Base-by-base conservation (phyloP, 2,329 filamentous ascomycete species). In the Cryphonectria carpinicola region DNA sequence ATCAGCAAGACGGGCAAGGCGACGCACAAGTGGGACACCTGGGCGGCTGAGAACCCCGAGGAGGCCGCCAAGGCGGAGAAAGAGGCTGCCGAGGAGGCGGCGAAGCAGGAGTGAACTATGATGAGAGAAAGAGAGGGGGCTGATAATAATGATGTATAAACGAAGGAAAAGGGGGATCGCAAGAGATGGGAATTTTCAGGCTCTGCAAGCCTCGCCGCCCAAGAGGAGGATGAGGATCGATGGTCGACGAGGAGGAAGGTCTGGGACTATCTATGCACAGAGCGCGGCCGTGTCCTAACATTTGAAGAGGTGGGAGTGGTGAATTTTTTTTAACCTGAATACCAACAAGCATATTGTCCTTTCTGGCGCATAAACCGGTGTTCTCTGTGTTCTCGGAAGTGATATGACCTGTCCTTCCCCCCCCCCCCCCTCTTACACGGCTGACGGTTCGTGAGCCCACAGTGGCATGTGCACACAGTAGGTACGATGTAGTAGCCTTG, bases 1-100 rank as follows among this genome's bases (percentile, higher is more conserved):
- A 97, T 98, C 81, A 90, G 92, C 87, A 97, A 97, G 90, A 97
- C 95, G 17, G 95, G 95, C 78, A 98, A 98, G 89, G 64, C 64
- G 32, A 92, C 92, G 78, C 90, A 98, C 80, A 97, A 92, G 82
- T 90, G 87, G 39, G 92, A 87, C 75, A 88, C 90, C 84, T 66
- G 64, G 70, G 91, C 87, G 35, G 92, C 95, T 79, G 92, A 83
- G 80, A 86, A 85, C 72, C 80, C 89, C 73, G 84, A 84, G 77
- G 75, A 81, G 39, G 81, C 81, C 4, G 72, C 70, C 17, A 65
- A 54, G n/a, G 39, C 19, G 22, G 43, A 56, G 43, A 67, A 56
- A 64, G 56, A 64, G 37, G n/a, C 17, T 11, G 37, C 17, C 11
- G 64, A 63, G 13, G 64, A 60, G 39, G 43, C 14, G 1, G 14